Base-by-base conservation (phyloP, 805 yeast genomes). In the Jamesozyma jinghongensis region DNA sequence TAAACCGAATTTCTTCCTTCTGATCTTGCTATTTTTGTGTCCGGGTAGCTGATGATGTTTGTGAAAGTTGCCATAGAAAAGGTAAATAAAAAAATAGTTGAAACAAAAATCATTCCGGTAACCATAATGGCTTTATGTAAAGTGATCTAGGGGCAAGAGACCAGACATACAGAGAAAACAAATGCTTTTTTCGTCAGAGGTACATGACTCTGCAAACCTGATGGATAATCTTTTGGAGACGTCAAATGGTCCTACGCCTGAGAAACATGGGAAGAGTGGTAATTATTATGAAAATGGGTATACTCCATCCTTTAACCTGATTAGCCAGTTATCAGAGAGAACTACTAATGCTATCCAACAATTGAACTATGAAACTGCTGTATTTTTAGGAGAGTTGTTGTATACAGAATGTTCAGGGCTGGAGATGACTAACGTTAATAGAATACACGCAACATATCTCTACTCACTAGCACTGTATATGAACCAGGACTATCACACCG, bases 301-400 rank as follows among this genome's bases (percentile, higher is more conserved):
- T 18, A n/a, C 20, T 3, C 37, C 36, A 5, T 37, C 40, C 3
- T 13, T 25, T 13, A 40, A 40, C 18, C 11, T 40, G 16, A 25
- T 38, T 4, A 16, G 28, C 11, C 8, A 47, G 13, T 33, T 56
- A 25, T 45, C 46, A 38, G 44, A 42, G 2, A 36, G 40, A 22
- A 47, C 56, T 3, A 54, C 48, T 28, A 49, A 47, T 18, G 49
- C 57, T 2, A 46, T 61, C 6, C 40, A 44, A 10, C 62, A 59
- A 36, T 35, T 55, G 33, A 61, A 61, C 36, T 47, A 47, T 34
- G 57, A 53, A 12, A 82, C 88, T 20, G 97, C 97, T 1, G 87
- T 81, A 54, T 85, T 92, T 62, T 79, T 90, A 4, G 77, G 87
- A 14, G 97, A 92, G 58, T 69, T 94, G 48, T 66, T 86, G 18